A percentile compares a stretch with the other conserved stretches of the same genome.
Conservation (phyloP, 176 grass and related monocot species). For the Hordeum marinum region DNA sequence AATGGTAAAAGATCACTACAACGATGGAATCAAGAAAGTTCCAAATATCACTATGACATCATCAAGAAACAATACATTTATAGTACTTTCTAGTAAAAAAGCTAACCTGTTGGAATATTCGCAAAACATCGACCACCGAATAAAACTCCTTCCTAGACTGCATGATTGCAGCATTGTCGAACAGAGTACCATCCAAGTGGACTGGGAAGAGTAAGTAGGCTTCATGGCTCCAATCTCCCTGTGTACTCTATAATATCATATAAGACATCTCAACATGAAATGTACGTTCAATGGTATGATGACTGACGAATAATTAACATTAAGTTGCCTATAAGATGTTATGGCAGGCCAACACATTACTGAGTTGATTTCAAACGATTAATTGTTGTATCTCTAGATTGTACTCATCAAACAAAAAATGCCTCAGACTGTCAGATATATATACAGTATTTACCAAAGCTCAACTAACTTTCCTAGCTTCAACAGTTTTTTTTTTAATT, state of each 20-base stretch:
- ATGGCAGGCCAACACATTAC: background rate
- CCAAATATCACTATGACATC: background rate
- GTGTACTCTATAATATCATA: conserved; percentile 56
- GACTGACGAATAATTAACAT: background rate
- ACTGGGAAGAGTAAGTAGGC: conserved; percentile 91
- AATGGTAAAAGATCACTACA: background rate
- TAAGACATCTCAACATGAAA: conserved; percentile 15
- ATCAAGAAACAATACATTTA: background rate
- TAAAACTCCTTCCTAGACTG: conserved; percentile 80
- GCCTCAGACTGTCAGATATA: background rate
- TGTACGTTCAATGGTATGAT: background rate
- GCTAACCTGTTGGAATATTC: conserved; percentile 70
- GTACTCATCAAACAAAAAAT: background rate
- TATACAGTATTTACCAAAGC: background rate
- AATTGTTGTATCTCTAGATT: background rate
- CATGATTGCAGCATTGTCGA: conserved; percentile 74
- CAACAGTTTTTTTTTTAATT: background rate
- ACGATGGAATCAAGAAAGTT: background rate
- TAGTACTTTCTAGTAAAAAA: background rate
- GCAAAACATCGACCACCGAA: conserved; percentile 53
- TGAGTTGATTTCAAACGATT: background rate
- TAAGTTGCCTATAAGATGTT: background rate
- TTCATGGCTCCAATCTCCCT: conserved; percentile 85
- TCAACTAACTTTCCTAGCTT: background rate
- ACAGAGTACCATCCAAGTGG: conserved; percentile 88